Evolutionary conservation across 1,139 yeast species (phyloP).

Genomic region (Petasospora rhodanensis): DNA sequence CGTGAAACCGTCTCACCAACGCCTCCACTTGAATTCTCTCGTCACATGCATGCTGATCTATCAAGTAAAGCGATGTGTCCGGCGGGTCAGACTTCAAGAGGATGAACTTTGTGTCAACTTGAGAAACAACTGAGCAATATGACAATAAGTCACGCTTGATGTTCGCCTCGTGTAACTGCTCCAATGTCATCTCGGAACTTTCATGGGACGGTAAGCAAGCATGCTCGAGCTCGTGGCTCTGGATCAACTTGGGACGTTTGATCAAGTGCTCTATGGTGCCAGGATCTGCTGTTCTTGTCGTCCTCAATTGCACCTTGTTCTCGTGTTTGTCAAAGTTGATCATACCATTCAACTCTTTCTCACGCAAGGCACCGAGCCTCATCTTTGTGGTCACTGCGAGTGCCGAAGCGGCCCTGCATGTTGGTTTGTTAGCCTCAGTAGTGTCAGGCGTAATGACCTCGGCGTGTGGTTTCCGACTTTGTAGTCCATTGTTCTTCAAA

Average conservation of each 20-base stretch:
- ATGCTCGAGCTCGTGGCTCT: neutral
- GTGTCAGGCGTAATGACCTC: too few species aligned
- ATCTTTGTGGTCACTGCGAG: slow-evolving; percentile 14
- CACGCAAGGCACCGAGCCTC: slow-evolving; percentile 16
- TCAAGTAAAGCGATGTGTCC: slow-evolving; percentile 63
- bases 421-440: neutral
- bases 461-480: too few species aligned
- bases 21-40: slow-evolving; percentile 86
- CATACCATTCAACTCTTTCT: slow-evolving; percentile 19
- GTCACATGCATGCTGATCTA: slow-evolving; percentile 98
- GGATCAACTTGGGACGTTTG: slow-evolving; percentile 10
- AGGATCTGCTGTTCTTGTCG: neutral
- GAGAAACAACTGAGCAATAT: slow-evolving; percentile 36
- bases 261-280: slow-evolving; percentile 4
- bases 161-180: slow-evolving; percentile 5
- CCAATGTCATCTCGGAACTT: slow-evolving; percentile 5
- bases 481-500: neutral
- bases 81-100: slow-evolving; percentile 45
- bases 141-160: slow-evolving; percentile 19
- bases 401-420: neutral
- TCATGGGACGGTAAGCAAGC: slow-evolving; percentile 2
- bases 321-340: neutral
- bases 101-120: slow-evolving; percentile 60
- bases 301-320: neutral
- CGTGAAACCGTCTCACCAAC: slow-evolving; percentile 33